Base-by-base conservation (phyloP, 2,329 filamentous ascomycete species). In the Alternaria alternata region DNA sequence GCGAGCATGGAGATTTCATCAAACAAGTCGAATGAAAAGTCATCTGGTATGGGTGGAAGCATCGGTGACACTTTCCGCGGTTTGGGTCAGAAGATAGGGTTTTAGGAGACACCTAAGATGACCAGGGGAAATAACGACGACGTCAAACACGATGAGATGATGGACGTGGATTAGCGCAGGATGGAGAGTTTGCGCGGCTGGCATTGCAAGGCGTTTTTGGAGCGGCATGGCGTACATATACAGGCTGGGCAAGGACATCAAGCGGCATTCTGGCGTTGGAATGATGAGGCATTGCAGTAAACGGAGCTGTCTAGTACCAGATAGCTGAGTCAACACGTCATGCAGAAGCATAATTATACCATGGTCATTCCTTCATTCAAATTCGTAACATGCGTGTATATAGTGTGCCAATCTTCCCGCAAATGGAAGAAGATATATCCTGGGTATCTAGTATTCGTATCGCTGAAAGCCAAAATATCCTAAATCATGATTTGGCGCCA, bases 1-100 rank as follows among this genome's bases (percentile, higher is more conserved):
- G 90, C 92, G 0, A 91, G 92, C 7, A 82, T 97, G 28, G 92
- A 96, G 66, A 84, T 94, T 63, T 65, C 67, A 34, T 61, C 57
- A 14, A 68, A 74, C 5, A 78, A 75, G 62, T 54, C 59, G 7
- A 36, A 57, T 11, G 52, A 70, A 11, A 68, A 70, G 46, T 51
- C 54, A 18, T 49, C 60, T 16, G 57, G 53, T 7, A 56, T 65
- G 48, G 64, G 67, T 18, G 69, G 71, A 7, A 64, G 70, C 18
- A 54, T 77, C 7, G 62, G 72, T 18, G 69, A 70, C 7, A 69
- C 69, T 26, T 54, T 78, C 53, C 66, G 73, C 18, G 69, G 71
- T 16, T 28, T 77, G 7, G 73, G 72, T 5, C 68, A 67, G 0
- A 75, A 72, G 58, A 73, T 77, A 46, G 74, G 74, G 2, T 71